These are phyloP conservation scores for Sarocladiaceae sp. DNA, from an alignment of 2,329 filamentous ascomycete genomes.

Conservation along the genomic window DNA sequence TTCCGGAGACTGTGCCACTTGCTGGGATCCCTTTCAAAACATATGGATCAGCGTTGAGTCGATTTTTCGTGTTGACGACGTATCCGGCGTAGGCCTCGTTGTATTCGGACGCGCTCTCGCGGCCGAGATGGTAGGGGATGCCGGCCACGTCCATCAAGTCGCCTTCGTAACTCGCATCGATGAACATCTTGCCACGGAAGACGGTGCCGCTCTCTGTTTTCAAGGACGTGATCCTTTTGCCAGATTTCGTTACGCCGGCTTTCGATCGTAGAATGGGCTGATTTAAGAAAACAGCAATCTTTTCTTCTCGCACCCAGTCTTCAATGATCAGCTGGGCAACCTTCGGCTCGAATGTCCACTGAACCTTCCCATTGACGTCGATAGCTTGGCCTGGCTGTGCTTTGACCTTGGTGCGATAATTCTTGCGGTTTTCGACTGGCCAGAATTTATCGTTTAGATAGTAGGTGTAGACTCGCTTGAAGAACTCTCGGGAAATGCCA, in stretches of 20 bases:
- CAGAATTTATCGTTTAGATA: conserved; percentile 3
- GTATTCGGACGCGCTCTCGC: conserved; percentile 12
- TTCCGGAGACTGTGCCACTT: background rate
- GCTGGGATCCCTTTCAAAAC: background rate
- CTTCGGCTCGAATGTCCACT: conserved; percentile 12
- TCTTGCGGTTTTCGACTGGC: background rate
- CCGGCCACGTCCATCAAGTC: conserved; percentile 19
- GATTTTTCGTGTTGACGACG: background rate
- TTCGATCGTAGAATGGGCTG: background rate
- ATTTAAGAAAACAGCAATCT: conserved; percentile 1
- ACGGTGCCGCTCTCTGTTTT: background rate
- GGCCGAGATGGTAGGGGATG: conserved; percentile 14
- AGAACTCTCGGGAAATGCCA: conserved; percentile 12
- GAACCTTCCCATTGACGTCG: conserved; percentile 1
- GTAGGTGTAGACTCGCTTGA: conserved; percentile 5
- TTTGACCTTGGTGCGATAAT: background rate
- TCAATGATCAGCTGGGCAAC: conserved; percentile 8
- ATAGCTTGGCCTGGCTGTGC: conserved; percentile 10
- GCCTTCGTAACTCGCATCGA: conserved; percentile 22
- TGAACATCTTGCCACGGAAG: conserved; percentile 15
- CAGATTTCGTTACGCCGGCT: background rate
- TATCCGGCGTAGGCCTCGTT: conserved; percentile 1
- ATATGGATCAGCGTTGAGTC: conserved; percentile 2
- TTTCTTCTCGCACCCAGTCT: conserved; percentile 10
- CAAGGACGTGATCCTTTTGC: background rate